These are phyloP conservation scores for Umbelopsis sp. DNA, from an alignment of 192 early-diverging fungal genomes.

Conservation along the genomic window DNA sequence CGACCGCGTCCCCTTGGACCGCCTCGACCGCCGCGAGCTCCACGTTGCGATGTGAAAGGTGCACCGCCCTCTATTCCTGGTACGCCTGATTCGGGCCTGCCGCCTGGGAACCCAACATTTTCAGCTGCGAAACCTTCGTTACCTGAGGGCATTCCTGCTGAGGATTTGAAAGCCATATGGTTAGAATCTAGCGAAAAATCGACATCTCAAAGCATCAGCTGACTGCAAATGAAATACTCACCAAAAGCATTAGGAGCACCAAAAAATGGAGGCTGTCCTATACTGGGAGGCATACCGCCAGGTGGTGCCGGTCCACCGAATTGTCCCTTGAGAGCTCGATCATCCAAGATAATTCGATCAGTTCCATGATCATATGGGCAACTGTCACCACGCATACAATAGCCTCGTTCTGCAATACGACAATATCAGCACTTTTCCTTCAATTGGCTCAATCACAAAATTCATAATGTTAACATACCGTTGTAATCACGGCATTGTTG, in stretches of 20 bases:
- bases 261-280: conserved; percentile 48
- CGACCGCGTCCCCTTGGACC: conserved; percentile 41
- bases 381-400: conserved; percentile 78
- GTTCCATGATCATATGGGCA: conserved; percentile 80
- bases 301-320: conserved; percentile 41
- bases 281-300: conserved; percentile 36
- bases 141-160: not conserved
- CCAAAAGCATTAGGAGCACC: conserved; percentile 23
- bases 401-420: conserved; percentile 66
- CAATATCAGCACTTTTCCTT: conserved; percentile 6
- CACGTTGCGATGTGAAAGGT: conserved; percentile 32
- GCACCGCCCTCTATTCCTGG: not conserved
- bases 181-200: no score
- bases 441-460: not conserved
- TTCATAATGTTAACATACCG: conserved; percentile 46
- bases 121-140: not conserved
- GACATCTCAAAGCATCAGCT: no score
- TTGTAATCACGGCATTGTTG: conserved; percentile 75
- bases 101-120: not conserved
- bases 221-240: not conserved
- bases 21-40: conserved; percentile 50
- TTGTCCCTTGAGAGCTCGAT: conserved; percentile 44
- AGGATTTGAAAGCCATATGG: not conserved
- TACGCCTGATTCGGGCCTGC: not conserved
- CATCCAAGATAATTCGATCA: conserved; percentile 70